phyloP scores from a whole-genome alignment of 2,329 filamentous ascomycete genomes.

The Diaporthe humulicola region DNA sequence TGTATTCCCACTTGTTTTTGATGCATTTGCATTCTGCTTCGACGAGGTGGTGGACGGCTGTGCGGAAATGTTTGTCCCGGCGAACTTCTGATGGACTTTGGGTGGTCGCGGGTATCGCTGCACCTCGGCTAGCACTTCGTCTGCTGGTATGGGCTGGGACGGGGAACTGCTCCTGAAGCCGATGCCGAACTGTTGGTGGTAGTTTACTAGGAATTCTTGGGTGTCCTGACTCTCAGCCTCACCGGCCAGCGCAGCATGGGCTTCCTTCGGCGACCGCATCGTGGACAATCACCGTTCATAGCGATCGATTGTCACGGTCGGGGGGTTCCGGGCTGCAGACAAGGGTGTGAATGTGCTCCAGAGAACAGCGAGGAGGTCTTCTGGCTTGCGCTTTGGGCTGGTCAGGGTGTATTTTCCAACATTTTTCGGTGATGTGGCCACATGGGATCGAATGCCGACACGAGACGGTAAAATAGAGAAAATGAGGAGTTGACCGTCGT shows the following conservation, averaged over 20 bases:
- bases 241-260: conserved; percentile 47
- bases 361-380: neutral
- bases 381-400: neutral
- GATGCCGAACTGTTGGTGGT: conserved; percentile 55
- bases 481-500: neutral
- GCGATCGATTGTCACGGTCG: conserved; percentile 23
- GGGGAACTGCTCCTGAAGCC: conserved; percentile 42
- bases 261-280: conserved; percentile 46
- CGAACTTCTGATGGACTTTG: conserved; percentile 33
- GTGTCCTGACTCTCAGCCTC: conserved; percentile 59
- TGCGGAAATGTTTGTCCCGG: neutral
- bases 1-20: neutral
- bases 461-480: neutral
- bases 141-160: conserved; percentile 8
- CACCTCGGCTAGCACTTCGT: neutral
- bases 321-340: conserved; percentile 7
- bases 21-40: neutral
- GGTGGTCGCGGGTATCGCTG: conserved; percentile 23
- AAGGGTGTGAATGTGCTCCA: neutral
- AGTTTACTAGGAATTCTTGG: conserved; percentile 55
- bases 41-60: neutral
- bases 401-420: neutral
- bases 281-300: conserved; percentile 30
- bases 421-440: neutral
- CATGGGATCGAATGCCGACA: neutral